These are phyloP conservation scores for Verbascum thapsus DNA, from an alignment of 257 asterid genomes.

Conservation along the genomic window DNA sequence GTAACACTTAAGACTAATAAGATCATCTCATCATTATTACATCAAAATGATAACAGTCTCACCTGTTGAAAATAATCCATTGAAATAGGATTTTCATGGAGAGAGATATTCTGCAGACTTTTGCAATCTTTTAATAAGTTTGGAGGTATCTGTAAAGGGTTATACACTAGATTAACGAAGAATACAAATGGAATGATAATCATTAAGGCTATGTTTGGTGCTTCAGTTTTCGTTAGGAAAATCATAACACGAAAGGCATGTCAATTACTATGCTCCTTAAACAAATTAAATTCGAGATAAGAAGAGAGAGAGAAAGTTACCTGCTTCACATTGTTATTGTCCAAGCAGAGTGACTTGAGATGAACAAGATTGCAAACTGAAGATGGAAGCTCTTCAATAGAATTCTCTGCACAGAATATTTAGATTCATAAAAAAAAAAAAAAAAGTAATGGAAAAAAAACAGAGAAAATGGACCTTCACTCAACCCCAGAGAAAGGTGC, in stretches of 20 bases:
- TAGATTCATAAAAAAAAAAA: constrained; percentile 16
- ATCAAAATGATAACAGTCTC: constrained; percentile 9
- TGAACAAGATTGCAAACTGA: constrained; percentile 83
- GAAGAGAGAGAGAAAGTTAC: constrained; percentile 40
- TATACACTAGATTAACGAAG: constrained; percentile 10
- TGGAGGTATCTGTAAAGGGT: constrained; percentile 64
- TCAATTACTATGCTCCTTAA: background rate
- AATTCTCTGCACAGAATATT: constrained; percentile 58
- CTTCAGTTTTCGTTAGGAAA: too few relatives aligned
- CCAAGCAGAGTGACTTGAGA: constrained; percentile 83
- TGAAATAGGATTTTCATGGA: constrained; percentile 90
- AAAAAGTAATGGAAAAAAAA: constrained; percentile 11
- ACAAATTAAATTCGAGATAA: constrained; percentile 5
- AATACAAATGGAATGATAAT: constrained; percentile 17
- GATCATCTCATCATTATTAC: background rate
- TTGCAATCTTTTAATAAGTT: constrained; percentile 79
- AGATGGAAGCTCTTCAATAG: constrained; percentile 83
- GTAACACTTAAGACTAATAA: too few relatives aligned
- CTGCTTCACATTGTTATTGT: constrained; percentile 82
- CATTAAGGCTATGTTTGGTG: background rate
- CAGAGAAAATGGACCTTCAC: constrained; percentile 20
- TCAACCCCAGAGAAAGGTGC: constrained; percentile 11
- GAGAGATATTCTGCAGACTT: constrained; percentile 79
- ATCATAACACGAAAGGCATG: background rate
- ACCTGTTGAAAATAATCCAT: constrained; percentile 95